phyloP scores from a whole-genome alignment of 106 monocot genomes.

The Allium fistulosum region DNA sequence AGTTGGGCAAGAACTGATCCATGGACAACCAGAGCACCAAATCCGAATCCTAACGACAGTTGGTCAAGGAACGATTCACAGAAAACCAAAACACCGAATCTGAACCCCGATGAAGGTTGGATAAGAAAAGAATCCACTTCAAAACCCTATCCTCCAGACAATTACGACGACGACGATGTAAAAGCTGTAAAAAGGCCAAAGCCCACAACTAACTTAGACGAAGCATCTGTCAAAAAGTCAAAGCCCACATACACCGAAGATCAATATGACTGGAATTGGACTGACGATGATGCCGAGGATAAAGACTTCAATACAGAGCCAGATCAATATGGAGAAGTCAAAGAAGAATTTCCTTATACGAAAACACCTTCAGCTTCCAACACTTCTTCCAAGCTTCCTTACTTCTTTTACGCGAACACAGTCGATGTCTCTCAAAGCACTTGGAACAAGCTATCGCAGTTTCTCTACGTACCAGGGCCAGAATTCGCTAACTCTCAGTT shows the following conservation, averaged over 20 bases:
- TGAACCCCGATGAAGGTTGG: conserved; percentile 10
- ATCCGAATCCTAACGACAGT: background rate
- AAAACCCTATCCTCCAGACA: conserved; percentile 7
- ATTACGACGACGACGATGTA: conserved; percentile 20
- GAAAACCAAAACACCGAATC: conserved; percentile 10
- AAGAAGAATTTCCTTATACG: conserved; percentile 17
- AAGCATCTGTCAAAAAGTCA: conserved; percentile 32
- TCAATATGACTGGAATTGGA: background rate
- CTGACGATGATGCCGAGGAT: background rate
- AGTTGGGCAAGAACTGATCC: conserved; percentile 4
- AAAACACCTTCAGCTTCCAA: conserved; percentile 7
- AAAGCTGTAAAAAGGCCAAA: background rate
- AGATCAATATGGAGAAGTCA: background rate
- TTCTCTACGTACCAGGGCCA: conserved; percentile 54
- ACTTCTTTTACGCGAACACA: conserved; percentile 76
- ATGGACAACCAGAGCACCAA: conserved; percentile 20
- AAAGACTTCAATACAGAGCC: background rate
- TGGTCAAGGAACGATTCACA: conserved; percentile 1
- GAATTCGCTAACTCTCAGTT: conserved; percentile 54
- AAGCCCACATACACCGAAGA: conserved; percentile 23
- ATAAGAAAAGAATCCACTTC: background rate
- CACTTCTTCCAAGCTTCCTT: conserved; percentile 34
- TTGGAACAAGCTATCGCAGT: conserved; percentile 68
- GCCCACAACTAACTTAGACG: background rate
- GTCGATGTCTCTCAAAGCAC: conserved; percentile 44